Evolutionary conservation across 2,329 filamentous ascomycete species (phyloP), one percentile per base, ranked within the genome.

Genomic region (Penicillium sp.): DNA sequence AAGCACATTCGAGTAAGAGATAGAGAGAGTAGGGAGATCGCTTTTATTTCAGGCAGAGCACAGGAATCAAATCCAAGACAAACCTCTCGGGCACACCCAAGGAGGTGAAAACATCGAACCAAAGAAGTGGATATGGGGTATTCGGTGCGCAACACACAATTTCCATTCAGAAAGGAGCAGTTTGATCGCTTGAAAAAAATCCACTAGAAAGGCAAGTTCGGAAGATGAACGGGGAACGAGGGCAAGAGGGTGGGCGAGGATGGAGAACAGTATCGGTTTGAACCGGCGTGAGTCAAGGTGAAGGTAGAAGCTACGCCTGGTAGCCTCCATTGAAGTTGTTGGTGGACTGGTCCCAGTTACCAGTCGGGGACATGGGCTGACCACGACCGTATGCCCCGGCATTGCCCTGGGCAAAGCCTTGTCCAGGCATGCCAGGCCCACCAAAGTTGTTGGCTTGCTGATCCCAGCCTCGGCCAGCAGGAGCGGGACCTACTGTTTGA

Each of bases 341-440:
- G 49, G 60, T 63, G 39, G 72, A 71, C 56, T 74, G 72, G 44
- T 68, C 70, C 71, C 75, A 76, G 56, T 52, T 54, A 39, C 73
- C 71, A 46, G 63, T 59, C 37, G 65, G 65, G 51, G 73, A 70
- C 39, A 70, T 66, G 47, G 74, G 74, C 47, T 74, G 74, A 49
- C 85, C 86, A 60, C 87, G 85, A 47, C 85, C 86, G 59, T 88
- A 95, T 45, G 86, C 86, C 55, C 85, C 86, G 53, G 85, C 84
- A 60, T 83, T 92, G 51, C 70, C 72, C 75, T 82, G 67, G 42
- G 73, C 75, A 56, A 81, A 88, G 60, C 62, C 64, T 48, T 70
- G 68, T 31, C 58, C 64, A 37, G 63, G 60, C 56, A 71, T 70
- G 28, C 59, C 64, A 28, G 65, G 61, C 18, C 60, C 63, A 25